phyloP scores from a whole-genome alignment of 2,329 filamentous ascomycete genomes.

The Trichoderma sp. region DNA sequence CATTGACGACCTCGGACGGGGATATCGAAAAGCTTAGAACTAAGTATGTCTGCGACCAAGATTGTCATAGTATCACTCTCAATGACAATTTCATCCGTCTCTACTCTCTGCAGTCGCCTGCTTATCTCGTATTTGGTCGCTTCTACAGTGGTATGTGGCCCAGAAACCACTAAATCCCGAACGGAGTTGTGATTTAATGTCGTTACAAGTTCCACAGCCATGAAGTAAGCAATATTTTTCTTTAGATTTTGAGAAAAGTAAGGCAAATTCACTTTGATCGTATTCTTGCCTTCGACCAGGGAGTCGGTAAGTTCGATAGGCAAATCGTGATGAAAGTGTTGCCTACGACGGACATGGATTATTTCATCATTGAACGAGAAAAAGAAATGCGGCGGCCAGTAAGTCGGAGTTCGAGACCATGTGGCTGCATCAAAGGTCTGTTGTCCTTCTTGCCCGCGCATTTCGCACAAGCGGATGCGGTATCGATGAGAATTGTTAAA shows the following conservation, averaged over 20 bases:
- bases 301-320: slow-evolving; percentile 69
- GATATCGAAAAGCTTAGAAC: slow-evolving; percentile 59
- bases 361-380: slow-evolving; percentile 64
- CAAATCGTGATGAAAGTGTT: slow-evolving; percentile 72
- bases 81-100: slow-evolving; percentile 60
- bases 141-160: slow-evolving; percentile 41
- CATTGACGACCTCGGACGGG: slow-evolving; percentile 73
- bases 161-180: slow-evolving; percentile 38
- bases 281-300: slow-evolving; percentile 60
- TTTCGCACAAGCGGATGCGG: slow-evolving; percentile 64
- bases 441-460: slow-evolving; percentile 6
- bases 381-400: slow-evolving; percentile 71
- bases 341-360: slow-evolving; percentile 61
- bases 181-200: slow-evolving; percentile 49
- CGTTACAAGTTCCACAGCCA: slow-evolving; percentile 70
- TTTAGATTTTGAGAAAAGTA: slow-evolving; percentile 29
- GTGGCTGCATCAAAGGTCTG: slow-evolving; percentile 40
- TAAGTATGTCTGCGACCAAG: slow-evolving; percentile 67
- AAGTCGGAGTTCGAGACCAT: slow-evolving; percentile 64
- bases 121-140: slow-evolving; percentile 59
- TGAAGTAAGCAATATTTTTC: slow-evolving; percentile 42
- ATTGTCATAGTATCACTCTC: slow-evolving; percentile 55
- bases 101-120: slow-evolving; percentile 38
- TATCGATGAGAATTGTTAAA: slow-evolving; percentile 58
- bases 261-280: slow-evolving; percentile 52